Conservation (phyloP, 495 filamentous ascomycete species). For the Aspergillus cavernicola region DNA sequence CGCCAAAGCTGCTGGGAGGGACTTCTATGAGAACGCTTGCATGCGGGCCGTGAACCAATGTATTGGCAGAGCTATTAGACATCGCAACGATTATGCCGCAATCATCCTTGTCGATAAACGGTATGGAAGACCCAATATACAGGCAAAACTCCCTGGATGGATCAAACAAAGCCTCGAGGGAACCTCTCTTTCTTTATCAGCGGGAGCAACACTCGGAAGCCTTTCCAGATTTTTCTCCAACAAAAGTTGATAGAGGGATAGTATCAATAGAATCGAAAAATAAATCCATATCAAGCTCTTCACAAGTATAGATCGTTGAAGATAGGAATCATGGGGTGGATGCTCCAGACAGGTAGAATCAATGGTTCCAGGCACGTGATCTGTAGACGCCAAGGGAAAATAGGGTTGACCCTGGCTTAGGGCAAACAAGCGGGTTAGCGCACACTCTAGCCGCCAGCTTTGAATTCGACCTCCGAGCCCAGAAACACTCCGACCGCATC, state of each 20-base stretch:
- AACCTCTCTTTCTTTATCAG: conserved; percentile 21
- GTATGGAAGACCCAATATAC: conserved; percentile 65
- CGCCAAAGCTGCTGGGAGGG: conserved; percentile 64
- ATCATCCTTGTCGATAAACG: conserved; percentile 82
- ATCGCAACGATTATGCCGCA: conserved; percentile 81
- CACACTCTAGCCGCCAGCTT: conserved; percentile 40
- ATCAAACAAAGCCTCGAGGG: conserved; percentile 54
- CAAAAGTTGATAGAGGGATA: conserved; percentile 8
- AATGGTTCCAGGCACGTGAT: too few relatives aligned
- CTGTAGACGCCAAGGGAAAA: conserved; percentile 4
- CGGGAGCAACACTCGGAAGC: conserved; percentile 26
- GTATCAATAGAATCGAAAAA: too few relatives aligned
- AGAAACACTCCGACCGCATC: conserved; percentile 35
- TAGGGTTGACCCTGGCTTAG: conserved; percentile 21
- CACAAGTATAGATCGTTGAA: too few relatives aligned
- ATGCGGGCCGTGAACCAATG: conserved; percentile 98
- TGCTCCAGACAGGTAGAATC: too few relatives aligned
- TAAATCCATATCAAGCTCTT: too few relatives aligned
- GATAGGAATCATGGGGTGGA: too few relatives aligned
- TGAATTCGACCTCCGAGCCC: conserved; percentile 43
- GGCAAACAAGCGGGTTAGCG: conserved; percentile 43
- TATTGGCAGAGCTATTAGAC: conserved; percentile 87
- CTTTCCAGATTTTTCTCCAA: conserved; percentile 36
- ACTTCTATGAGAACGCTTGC: conserved; percentile 93
- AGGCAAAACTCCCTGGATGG: conserved; percentile 82